A percentile compares a stretch with the other conserved stretches of the same genome.
Evolutionary conservation across 495 filamentous ascomycete genomes (phyloP).

Genomic region (Penicillium longicatenatum): DNA sequence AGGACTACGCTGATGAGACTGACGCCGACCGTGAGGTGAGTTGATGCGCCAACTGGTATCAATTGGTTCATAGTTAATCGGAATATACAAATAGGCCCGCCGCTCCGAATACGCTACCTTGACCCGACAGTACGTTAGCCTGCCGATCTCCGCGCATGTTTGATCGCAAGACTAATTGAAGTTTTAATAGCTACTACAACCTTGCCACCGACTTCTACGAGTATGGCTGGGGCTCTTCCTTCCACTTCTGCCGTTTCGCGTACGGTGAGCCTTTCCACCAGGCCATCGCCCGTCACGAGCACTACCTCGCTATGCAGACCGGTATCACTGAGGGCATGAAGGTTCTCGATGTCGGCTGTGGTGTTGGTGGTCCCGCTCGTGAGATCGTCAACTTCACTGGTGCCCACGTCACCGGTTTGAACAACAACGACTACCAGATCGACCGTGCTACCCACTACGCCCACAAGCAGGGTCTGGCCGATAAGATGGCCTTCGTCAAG

Average conservation of each 20-base stretch:
- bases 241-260: slow-evolving; percentile 98
- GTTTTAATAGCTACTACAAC: slow-evolving; percentile 81
- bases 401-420: slow-evolving; percentile 85
- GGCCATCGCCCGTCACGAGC: slow-evolving; percentile 96
- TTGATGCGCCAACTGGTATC: neutral
- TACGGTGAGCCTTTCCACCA: slow-evolving; percentile 85
- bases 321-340: slow-evolving; percentile 83
- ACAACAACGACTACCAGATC: slow-evolving; percentile 99
- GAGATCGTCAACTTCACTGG: slow-evolving; percentile 97
- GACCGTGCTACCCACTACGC: slow-evolving; percentile 89
- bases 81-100: slow-evolving; percentile 58
- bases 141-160: neutral
- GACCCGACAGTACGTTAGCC: slow-evolving; percentile 78
- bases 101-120: slow-evolving; percentile 91
- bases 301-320: slow-evolving; percentile 93
- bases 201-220: slow-evolving; percentile 97
- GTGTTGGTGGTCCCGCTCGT: slow-evolving; percentile 94
- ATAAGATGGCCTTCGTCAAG: slow-evolving; percentile 88
- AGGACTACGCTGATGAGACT: slow-evolving; percentile 77
- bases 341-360: slow-evolving; percentile 96
- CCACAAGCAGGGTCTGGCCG: slow-evolving; percentile 72
- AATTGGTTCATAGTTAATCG: neutral
- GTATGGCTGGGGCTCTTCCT: slow-evolving; percentile 91
- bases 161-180: slow-evolving; percentile 17
- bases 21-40: slow-evolving; percentile 74